Conservation (phyloP, 345 rosid genomes). For the Psidium friedrichsthalianum region DNA sequence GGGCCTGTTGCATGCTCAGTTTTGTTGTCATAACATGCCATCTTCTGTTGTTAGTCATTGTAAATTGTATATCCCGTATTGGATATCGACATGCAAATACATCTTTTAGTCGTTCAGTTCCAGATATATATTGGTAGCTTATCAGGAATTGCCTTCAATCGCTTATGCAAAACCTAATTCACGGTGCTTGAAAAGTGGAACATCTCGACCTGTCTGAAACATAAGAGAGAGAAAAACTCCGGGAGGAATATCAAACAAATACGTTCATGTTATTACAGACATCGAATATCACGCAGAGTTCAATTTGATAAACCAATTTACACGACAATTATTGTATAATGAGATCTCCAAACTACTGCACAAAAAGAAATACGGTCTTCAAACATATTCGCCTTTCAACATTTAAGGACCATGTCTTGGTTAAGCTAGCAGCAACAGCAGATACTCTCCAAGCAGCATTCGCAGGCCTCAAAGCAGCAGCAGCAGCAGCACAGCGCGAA, state of each 20-base stretch:
- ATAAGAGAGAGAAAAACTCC: neutral
- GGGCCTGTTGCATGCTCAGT: neutral
- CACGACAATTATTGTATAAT: neutral
- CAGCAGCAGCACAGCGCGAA: slow-evolving; percentile 34
- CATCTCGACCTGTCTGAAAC: neutral
- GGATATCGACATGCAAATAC: neutral
- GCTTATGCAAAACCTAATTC: neutral
- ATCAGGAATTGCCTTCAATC: neutral
- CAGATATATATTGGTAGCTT: neutral
- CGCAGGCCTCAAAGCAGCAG: slow-evolving; percentile 29
- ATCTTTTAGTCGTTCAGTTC: too few relatives aligned
- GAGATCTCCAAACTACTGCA: neutral
- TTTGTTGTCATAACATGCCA: neutral
- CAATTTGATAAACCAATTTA: neutral
- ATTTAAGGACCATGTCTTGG: neutral
- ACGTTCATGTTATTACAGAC: neutral
- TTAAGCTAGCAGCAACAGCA: slow-evolving; percentile 15
- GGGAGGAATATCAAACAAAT: neutral
- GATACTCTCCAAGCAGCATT: slow-evolving; percentile 14
- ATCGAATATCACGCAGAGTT: neutral
- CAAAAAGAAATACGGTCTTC: neutral
- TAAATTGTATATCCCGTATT: neutral
- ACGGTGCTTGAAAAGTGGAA: neutral
- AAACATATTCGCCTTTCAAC: neutral
- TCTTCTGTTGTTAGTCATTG: neutral